Evolutionary conservation across 371 early-diverging fungal genomes (phyloP), one percentile per base, ranked within the genome.

Genomic region (Rhizopus arrhizus): DNA sequence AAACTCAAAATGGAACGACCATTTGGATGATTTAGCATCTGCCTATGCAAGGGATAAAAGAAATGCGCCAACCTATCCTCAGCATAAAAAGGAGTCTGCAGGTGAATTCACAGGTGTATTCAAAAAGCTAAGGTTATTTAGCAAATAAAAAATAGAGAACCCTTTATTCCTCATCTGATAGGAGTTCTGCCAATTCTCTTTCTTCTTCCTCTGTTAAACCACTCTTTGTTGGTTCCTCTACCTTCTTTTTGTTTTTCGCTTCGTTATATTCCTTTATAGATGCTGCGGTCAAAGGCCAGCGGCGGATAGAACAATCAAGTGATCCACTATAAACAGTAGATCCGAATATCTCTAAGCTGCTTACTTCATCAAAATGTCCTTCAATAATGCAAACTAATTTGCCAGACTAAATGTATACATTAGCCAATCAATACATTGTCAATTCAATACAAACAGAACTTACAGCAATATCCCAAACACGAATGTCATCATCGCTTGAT

Each of bases 351-450:
- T 68, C 68, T 58, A 93, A 74, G 48, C 83, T 70, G 2, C 89
- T 81, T 4, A 94, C 85, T 64, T 93, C 92, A 66, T 90, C 93
- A 68, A 87, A 92, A 66, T 94, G 95, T 3, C 88, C 93, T 45
- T 83, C 83, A 47, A 94, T 82, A 0, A 72, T 74, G 31, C 81
- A 79, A 16, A 91, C 56, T 16, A 86, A 68, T 42, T 91, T 80
- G 48, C 89, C 91, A 9, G 87, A 85, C 90, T 93, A 28, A 11
- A 4, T 38, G 8, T 38, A 11, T 38, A 10, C 12, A 48, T n/a
- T 29, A 29, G n/a, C 10, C 50, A 12, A 52, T 2, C 7, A 46
- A 45, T 33, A 57, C 11, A 43, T 28, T 34, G 42, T n/a, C 33
- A 29, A 28, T 28, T 7, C 7, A 29, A 43, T 13, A 13, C 9